Conservation (phyloP, 169 alveolate species). For the Theileria orientalis region DNA sequence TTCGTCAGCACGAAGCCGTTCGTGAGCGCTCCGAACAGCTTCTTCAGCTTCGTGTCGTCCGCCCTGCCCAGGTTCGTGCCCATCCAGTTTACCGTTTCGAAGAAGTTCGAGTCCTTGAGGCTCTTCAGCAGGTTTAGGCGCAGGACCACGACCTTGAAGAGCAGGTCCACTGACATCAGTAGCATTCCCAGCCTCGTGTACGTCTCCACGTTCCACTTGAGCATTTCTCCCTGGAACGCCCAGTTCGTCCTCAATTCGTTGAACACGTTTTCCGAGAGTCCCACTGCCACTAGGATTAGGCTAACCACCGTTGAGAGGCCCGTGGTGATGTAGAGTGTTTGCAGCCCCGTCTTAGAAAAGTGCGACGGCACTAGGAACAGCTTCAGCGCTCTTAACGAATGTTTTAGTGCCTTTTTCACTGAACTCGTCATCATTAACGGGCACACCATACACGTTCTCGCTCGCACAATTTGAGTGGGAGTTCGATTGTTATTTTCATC, state of each 20-base stretch:
- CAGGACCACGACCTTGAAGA: background rate
- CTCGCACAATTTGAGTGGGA: background rate
- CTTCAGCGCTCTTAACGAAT: conserved; percentile 1
- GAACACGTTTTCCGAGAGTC: background rate
- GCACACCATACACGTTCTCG: background rate
- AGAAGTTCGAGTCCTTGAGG: background rate
- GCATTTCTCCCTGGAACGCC: conserved; percentile 67
- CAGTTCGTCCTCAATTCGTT: conserved; percentile 31
- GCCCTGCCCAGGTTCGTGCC: background rate
- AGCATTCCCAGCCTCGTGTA: background rate
- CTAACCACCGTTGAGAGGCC: conserved; percentile 5
- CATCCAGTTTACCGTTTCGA: conserved; percentile 7
- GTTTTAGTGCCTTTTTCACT: background rate
- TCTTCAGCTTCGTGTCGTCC: background rate
- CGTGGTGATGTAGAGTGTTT: background rate
- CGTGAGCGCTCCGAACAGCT: background rate
- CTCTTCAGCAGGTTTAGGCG: background rate
- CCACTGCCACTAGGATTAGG: conserved; percentile 2
- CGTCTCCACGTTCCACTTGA: conserved; percentile 11
- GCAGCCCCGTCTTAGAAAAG: background rate
- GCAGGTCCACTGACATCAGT: conserved; percentile 16
- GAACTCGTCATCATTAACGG: background rate
- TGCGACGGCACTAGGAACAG: background rate
- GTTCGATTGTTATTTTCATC: background rate
- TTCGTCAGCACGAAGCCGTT: conserved; percentile 24